A percentile compares a stretch with the other conserved stretches of the same genome.
Conservation (phyloP, 805 yeast genomes). For the Suhomyces kilbournensis region DNA sequence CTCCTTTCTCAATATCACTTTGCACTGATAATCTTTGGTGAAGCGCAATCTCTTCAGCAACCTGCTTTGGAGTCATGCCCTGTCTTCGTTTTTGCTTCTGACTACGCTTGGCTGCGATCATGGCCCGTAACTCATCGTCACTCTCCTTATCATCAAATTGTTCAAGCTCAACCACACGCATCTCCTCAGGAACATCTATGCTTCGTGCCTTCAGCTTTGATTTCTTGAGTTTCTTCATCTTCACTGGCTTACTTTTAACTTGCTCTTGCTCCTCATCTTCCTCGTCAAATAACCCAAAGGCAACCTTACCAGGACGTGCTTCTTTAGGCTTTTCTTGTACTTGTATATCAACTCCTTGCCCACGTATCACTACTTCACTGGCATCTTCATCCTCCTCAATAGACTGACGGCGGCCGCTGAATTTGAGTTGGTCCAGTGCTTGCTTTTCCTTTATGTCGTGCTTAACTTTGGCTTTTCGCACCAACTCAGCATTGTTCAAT, state of each 20-base stretch:
- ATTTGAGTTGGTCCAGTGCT: conserved; percentile 21
- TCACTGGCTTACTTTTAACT: conserved; percentile 15
- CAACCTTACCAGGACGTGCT: background rate
- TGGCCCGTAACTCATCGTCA: conserved; percentile 27
- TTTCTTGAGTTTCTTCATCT: conserved; percentile 43
- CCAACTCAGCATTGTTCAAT: conserved; percentile 39
- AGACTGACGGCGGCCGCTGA: conserved; percentile 17
- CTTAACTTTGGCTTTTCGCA: conserved; percentile 23
- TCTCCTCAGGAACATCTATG: conserved; percentile 3
- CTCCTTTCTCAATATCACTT: conserved; percentile 13
- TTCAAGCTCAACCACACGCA: conserved; percentile 25
- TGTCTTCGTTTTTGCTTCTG: conserved; percentile 27
- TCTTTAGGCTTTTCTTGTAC: background rate
- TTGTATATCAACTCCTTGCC: background rate
- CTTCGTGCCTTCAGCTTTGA: conserved; percentile 26
- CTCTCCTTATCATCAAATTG: conserved; percentile 24
- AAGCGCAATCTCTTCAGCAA: conserved; percentile 38
- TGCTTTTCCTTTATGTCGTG: conserved; percentile 25
- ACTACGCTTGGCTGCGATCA: conserved; percentile 26
- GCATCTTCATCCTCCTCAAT: conserved; percentile 13
- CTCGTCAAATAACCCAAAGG: conserved; percentile 6
- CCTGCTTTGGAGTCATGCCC: conserved; percentile 27
- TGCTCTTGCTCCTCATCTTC: conserved; percentile 10
- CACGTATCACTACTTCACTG: background rate
- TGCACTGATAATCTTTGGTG: conserved; percentile 15